Base-by-base conservation (phyloP, 2,329 filamentous ascomycete species). In the Grosmannia penicillata region DNA sequence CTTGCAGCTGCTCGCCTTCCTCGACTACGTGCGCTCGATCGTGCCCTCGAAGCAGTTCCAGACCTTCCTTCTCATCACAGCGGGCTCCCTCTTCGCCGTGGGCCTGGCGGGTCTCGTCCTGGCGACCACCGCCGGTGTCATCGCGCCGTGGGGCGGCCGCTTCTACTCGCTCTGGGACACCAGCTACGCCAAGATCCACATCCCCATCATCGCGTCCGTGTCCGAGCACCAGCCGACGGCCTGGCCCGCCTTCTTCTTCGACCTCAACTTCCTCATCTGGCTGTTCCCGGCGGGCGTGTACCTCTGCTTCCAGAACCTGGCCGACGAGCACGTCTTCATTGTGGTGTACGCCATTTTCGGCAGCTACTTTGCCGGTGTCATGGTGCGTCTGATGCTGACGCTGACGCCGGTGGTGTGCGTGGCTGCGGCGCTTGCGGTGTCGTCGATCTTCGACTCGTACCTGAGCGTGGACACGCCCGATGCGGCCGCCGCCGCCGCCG, bases 131-230 rank as follows among this genome's bases (percentile, higher is more conserved):
- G 74, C 84, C 15, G 91, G 91, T 44, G 82, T 91, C 48, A 91
- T 98, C 58, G 91, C 93, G 18, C 91, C 93, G 15, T 98, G 91
- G 91, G 86, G 83, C 52, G 91, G 91, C 46, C 87, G 91, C 51
- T 98, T 98, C 72, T 98, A 98, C 67, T 98, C 93, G 18, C 76
- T 98, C 24, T 98, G 89, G 86, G 93, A 98, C 57, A 98, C 91
- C 6, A 82, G 85, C 51, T 98, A 98, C 56, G 91, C 91, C 53
- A 98, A 98, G 70, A 93, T 96, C 47, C 91, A 98, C 55, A 98
- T 98, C 55, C 91, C 91, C 44, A 98, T 98, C 56, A 98, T 98
- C 57, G 91, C 91, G 4, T 98, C 91, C n/a, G 91, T 98, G 33
- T 98, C 91, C 1, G 91, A 98, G 64, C 91, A 98, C 65, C 91